Evolutionary conservation across 805 yeast species (phyloP), one percentile per base, ranked within the genome.

Genomic region (Yarrowia divulgata): DNA sequence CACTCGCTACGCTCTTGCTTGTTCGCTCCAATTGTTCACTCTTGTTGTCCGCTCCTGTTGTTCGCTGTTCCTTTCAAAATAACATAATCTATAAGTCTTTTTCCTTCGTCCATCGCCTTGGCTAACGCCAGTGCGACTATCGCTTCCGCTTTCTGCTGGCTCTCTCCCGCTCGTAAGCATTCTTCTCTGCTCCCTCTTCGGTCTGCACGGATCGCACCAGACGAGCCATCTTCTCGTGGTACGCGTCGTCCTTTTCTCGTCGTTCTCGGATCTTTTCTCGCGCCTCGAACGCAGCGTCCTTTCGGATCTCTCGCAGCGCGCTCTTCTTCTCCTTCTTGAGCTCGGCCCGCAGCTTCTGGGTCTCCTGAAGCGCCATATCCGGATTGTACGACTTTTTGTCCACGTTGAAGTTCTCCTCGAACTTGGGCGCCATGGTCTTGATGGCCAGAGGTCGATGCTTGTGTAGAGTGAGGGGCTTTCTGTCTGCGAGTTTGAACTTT

Each of bases 321-420:
- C 88, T 85, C 81, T 95, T 95, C 77, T 89, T 87, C 80, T 95
- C 99, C 79, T 93, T 90, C 87, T 95, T 95, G 79, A 93, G 81
- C 80, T 90, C 91, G 23, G 90, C 88, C 79, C 85, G 87, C 82
- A 94, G 85, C 83, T 95, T 95, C 77, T 84, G 85, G 73, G 91
- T 80, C 79, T 95, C 98, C 73, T 88, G 91, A 79, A 95, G 85
- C 71, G 89, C 88, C 73, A 88, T 84, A 77, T 93, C 90, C 67
- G 90, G 85, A 78, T 94, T 97, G 78, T 92, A 90, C 9, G 96
- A 90, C 81, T 91, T 93, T 86, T 88, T 91, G 77, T 92, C 97
- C 69, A 97, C 97, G 81, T 93, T 94, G 85, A 89, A 95, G 82
- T 93, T 92, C 75, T 92, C 98, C 80, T 94, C 98, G 77, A 90